Evolutionary conservation across 2,329 filamentous ascomycete genomes (phyloP).

Genomic region (Exophiala oligosperma): DNA sequence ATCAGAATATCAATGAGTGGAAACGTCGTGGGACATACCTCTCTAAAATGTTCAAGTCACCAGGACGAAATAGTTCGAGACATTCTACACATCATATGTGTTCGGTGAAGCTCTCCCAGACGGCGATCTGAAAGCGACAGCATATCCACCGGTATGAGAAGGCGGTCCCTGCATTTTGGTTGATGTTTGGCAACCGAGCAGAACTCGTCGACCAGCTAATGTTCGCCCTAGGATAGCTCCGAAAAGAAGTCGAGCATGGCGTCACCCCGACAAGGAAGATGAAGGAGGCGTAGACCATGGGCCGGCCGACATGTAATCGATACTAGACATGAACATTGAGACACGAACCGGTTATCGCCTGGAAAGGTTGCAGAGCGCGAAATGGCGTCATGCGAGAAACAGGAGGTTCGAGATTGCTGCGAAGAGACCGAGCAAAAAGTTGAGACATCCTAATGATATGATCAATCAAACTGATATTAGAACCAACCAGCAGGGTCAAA

Average conservation of each 20-base stretch:
- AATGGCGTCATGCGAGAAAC: not conserved
- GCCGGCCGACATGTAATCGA: not conserved
- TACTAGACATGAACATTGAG: no score
- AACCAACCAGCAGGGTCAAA: not conserved
- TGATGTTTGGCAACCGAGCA: not conserved
- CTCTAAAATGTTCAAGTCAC: no score
- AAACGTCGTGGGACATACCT: not conserved
- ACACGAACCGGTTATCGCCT: no score
- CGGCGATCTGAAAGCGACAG: not conserved
- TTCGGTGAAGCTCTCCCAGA: not conserved
- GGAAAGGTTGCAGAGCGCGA: not conserved
- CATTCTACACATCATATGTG: not conserved
- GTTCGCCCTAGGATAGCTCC: not conserved
- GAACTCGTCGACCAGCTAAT: not conserved
- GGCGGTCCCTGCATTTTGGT: not conserved
- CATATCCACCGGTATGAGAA: not conserved
- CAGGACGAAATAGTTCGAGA: not conserved
- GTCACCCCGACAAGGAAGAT: not conserved
- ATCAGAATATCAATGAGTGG: not conserved
- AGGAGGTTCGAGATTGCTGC: not conserved
- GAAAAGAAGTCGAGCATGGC: not conserved
- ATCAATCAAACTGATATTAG: not conserved
- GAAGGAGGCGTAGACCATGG: not conserved
- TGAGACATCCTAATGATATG: not conserved
- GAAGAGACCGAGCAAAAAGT: not conserved